Conservation (phyloP, 768 basidiomycete genomes). For the Suillus plorans region DNA sequence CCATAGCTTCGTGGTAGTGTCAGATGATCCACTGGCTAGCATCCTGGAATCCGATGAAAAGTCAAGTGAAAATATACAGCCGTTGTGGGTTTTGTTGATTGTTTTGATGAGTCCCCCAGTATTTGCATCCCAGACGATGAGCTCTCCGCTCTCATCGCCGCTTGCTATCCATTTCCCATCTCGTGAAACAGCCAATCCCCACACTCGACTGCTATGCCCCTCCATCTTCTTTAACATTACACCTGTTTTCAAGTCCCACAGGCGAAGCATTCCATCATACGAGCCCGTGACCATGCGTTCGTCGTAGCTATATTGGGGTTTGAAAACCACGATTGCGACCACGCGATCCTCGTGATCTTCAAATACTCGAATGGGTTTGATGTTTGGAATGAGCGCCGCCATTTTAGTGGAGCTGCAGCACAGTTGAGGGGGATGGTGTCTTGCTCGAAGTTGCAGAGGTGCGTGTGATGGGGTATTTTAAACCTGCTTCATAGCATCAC, state of each 20-base stretch:
- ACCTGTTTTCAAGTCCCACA: neutral
- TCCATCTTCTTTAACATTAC: neutral
- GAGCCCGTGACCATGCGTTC: neutral
- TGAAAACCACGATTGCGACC: neutral
- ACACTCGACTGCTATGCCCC: neutral
- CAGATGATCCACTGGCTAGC: neutral
- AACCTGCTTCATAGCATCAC: too few relatives aligned
- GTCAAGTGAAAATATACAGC: neutral
- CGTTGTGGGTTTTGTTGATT: neutral
- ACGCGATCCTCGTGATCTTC: neutral
- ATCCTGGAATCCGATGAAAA: accelerated
- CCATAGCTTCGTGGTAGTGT: too few relatives aligned
- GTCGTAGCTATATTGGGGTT: too few relatives aligned
- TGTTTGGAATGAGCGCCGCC: neutral
- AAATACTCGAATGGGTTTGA: neutral
- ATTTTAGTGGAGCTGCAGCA: neutral
- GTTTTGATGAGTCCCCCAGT: neutral
- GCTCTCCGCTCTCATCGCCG: neutral
- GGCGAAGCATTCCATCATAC: neutral
- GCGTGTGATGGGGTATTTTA: too few relatives aligned
- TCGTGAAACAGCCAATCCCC: neutral
- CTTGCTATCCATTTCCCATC: neutral
- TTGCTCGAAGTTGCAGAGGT: neutral
- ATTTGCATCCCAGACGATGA: neutral
- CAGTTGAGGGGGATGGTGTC: neutral